These are phyloP conservation scores for Tulasnella sp. DNA, from an alignment of 768 basidiomycete species.

Conservation along the genomic window DNA sequence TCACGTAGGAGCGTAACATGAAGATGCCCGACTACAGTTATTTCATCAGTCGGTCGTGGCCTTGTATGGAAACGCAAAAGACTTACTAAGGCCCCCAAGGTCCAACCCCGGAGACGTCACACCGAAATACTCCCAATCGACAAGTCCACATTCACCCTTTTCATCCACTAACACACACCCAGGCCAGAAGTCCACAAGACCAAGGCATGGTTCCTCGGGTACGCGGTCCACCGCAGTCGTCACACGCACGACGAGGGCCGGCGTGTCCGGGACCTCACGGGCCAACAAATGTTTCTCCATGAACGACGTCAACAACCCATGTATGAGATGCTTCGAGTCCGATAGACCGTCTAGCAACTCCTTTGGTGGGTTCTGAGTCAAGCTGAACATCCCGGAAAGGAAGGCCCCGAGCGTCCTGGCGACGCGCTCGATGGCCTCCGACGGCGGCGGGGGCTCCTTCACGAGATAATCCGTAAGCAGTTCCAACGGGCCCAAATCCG, in stretches of 20 bases:
- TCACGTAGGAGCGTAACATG: background rate
- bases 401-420: background rate
- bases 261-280: background rate
- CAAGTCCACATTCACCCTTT: background rate
- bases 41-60: too few species aligned
- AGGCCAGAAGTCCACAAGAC: slow-evolving; percentile 6
- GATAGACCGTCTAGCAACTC: background rate
- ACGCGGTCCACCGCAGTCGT: background rate
- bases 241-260: background rate
- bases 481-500: background rate
- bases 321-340: background rate
- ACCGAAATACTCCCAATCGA: slow-evolving; percentile 6
- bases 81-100: background rate
- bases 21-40: slow-evolving; percentile 2
- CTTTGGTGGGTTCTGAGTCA: background rate
- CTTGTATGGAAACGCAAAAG: background rate
- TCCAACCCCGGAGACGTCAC: background rate
- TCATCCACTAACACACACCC: background rate
- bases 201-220: background rate
- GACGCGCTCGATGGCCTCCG: background rate
- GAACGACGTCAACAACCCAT: background rate
- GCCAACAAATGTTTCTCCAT: background rate
- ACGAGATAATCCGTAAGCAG: background rate
- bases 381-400: background rate
- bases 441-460: background rate